Evolutionary conservation across 2,329 filamentous ascomycete species (phyloP).

Genomic region (Elsinoe ampelina): DNA sequence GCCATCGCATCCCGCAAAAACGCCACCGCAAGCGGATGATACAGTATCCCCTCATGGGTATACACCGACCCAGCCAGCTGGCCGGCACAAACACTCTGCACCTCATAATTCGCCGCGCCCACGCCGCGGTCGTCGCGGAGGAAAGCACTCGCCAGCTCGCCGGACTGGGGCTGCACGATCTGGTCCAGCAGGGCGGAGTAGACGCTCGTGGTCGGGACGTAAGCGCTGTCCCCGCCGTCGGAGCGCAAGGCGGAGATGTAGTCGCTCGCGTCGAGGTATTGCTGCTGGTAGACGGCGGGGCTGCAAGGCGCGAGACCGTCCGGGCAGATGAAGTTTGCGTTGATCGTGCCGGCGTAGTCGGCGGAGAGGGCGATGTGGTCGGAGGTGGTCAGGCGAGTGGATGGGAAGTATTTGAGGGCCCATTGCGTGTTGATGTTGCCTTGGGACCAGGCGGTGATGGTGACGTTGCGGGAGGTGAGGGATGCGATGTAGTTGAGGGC

Average conservation of each 20-base stretch:
- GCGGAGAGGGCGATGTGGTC: constrained; percentile 46
- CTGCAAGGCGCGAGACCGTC: constrained; percentile 23
- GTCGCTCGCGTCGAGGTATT: constrained; percentile 30
- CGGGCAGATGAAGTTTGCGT: constrained; percentile 29
- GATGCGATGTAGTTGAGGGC: constrained; percentile 48
- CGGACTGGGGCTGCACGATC: constrained; percentile 43
- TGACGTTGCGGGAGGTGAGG: constrained; percentile 33
- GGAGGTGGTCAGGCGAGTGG: constrained; percentile 35
- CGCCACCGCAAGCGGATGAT: constrained; percentile 38
- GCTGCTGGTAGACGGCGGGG: constrained; percentile 41
- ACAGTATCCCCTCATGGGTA: constrained; percentile 43
- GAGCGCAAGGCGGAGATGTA: constrained; percentile 36
- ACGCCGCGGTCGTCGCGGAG: constrained; percentile 35
- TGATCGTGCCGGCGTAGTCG: constrained; percentile 43
- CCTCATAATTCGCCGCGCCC: constrained; percentile 43
- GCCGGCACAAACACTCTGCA: constrained; percentile 36
- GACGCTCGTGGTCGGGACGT: constrained; percentile 47
- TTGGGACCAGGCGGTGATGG: constrained; percentile 47
- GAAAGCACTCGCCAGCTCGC: constrained; percentile 38
- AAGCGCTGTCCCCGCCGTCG: constrained; percentile 42
- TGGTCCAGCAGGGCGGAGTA: constrained; percentile 43
- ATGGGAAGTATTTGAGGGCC: constrained; percentile 51
- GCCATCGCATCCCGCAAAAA: constrained; percentile 42
- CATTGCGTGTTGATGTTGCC: constrained; percentile 48
- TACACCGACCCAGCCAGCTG: constrained; percentile 38